Conservation (phyloP, 169 alveolate genomes). For the Plasmodium falciparum region DNA sequence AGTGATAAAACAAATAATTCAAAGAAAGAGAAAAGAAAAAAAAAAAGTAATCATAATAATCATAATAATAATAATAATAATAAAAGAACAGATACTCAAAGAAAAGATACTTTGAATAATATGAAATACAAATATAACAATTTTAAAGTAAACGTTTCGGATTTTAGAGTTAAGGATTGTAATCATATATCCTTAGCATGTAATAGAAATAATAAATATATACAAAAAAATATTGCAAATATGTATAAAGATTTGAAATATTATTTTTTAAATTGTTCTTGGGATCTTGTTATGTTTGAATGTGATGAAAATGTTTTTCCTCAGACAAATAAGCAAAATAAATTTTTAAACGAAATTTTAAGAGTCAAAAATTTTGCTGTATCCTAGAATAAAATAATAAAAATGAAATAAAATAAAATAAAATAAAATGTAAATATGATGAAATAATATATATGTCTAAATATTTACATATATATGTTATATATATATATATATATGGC, state of each 20-base stretch:
- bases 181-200: conserved; percentile 71
- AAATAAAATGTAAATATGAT: background rate
- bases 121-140: conserved; percentile 38
- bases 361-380: conserved; percentile 54
- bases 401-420: background rate
- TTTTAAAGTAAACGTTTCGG: conserved; percentile 29
- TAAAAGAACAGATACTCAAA: background rate
- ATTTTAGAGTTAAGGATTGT: conserved; percentile 58
- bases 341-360: conserved; percentile 63
- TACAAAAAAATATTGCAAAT: conserved; percentile 61
- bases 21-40: background rate
- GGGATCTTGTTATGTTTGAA: conserved; percentile 75
- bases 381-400: conserved; percentile 5
- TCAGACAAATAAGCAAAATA: conserved; percentile 3
- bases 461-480: background rate
- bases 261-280: conserved; percentile 39
- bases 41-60: background rate
- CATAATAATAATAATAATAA: background rate
- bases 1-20: background rate
- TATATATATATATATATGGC: background rate
- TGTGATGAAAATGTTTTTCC: conserved; percentile 7
- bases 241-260: conserved; percentile 64
- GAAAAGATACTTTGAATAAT: conserved; percentile 13
- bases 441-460: background rate
- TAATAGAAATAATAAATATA: conserved; percentile 25